Percentiles rank a stretch among this genome's conserved stretches.
Conservation (phyloP, 208 protist species). For the Acanthamoeba healyi region DNA sequence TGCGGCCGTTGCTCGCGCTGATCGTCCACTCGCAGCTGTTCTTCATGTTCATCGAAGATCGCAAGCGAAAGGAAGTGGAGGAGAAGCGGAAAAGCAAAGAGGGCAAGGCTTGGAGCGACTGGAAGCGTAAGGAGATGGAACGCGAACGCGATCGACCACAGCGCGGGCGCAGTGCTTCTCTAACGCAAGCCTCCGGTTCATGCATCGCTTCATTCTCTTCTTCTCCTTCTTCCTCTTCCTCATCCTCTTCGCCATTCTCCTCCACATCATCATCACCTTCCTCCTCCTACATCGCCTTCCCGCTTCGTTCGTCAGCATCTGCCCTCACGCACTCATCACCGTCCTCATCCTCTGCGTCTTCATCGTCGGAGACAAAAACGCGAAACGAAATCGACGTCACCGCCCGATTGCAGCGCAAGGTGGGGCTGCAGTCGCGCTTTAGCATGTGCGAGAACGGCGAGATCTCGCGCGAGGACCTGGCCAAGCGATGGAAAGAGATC, state of each 20-base stretch:
- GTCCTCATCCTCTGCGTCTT: background rate
- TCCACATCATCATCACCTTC: background rate
- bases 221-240: background rate
- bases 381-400: background rate
- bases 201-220: background rate
- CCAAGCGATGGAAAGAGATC: slow-evolving; percentile 47
- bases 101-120: slow-evolving; percentile 4
- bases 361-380: background rate
- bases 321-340: background rate
- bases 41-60: slow-evolving; percentile 23
- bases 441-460: slow-evolving; percentile 66
- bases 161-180: background rate
- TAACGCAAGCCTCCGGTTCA: background rate
- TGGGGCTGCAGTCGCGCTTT: slow-evolving; percentile 33
- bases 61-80: background rate
- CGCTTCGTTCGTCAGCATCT: background rate
- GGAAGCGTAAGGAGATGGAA: background rate
- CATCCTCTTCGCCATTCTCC: background rate
- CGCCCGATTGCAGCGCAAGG: background rate
- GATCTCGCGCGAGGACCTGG: slow-evolving; percentile 32
- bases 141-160: background rate
- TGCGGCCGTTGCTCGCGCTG: slow-evolving; percentile 10
- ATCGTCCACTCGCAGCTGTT: slow-evolving; percentile 55
- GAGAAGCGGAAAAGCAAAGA: background rate
- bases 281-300: slow-evolving; percentile 1